A percentile compares a stretch with the other conserved stretches of the same genome.
Conservation (phyloP, 345 rosid genomes). For the Acer negundo region DNA sequence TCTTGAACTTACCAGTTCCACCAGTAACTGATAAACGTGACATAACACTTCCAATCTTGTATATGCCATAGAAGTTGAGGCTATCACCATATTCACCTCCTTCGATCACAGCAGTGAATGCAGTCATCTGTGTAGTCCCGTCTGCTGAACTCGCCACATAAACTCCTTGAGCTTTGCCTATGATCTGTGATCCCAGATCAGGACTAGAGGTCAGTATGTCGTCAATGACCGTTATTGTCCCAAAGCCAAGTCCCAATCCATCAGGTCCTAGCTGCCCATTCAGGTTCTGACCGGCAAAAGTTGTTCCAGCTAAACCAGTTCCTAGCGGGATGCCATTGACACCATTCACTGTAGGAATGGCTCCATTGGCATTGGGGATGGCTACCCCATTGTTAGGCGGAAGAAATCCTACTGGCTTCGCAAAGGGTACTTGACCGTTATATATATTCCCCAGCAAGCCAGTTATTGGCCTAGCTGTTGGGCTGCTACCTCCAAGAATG, state of each 20-base stretch:
- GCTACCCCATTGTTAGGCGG: conserved; percentile 44
- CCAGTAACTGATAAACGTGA: conserved; percentile 49
- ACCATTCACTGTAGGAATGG: conserved; percentile 51
- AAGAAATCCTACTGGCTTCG: conserved; percentile 48
- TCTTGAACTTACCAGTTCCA: conserved; percentile 54
- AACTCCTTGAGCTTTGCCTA: conserved; percentile 56
- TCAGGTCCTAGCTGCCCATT: conserved; percentile 47
- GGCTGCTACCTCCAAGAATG: conserved; percentile 59
- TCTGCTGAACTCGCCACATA: conserved; percentile 51
- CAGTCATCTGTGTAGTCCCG: conserved; percentile 56
- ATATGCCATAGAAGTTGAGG: conserved; percentile 52
- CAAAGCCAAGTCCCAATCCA: conserved; percentile 56
- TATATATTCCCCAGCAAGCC: conserved; percentile 59
- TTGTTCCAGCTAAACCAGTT: conserved; percentile 51
- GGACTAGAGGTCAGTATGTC: conserved; percentile 50
- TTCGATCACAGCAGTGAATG: conserved; percentile 54
- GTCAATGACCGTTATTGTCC: conserved; percentile 60
- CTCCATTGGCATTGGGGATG: conserved; percentile 60
- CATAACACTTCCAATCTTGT: conserved; percentile 43
- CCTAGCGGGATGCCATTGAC: conserved; percentile 53
- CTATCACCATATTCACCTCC: conserved; percentile 57
- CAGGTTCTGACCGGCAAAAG: conserved; percentile 24
- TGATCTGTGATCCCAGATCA: conserved; percentile 41
- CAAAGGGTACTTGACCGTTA: conserved; percentile 62
- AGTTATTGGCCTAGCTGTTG: conserved; percentile 57